Conservation (phyloP, 2,329 filamentous ascomycete species). For the Curvularia eragrostidis region DNA sequence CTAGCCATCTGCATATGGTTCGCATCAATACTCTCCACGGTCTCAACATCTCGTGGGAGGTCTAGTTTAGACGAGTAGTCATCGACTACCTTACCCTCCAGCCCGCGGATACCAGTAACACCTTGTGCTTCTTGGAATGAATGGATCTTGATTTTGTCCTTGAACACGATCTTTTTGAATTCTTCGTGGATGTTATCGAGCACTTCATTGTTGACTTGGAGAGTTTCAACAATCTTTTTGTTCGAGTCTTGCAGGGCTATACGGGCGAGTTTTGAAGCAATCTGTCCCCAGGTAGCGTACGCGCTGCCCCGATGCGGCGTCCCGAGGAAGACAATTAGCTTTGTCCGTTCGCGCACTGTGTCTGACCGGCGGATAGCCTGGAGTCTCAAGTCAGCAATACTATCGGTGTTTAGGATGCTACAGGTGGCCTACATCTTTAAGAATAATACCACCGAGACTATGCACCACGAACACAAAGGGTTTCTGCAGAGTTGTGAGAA, state of each 20-base stretch:
- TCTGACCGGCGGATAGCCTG: slow-evolving; percentile 45
- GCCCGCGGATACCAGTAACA: neutral
- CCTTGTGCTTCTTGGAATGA: slow-evolving; percentile 45
- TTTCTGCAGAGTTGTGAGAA: neutral
- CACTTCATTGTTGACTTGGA: slow-evolving; percentile 48
- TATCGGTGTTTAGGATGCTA: neutral
- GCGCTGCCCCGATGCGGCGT: slow-evolving; percentile 51
- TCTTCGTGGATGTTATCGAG: slow-evolving; percentile 50
- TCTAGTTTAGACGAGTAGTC: slow-evolving; percentile 53
- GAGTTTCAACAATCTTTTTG: slow-evolving; percentile 14
- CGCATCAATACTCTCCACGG: slow-evolving; percentile 51
- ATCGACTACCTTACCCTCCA: slow-evolving; percentile 36
- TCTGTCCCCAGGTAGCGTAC: slow-evolving; percentile 43
- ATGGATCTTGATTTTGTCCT: slow-evolving; percentile 46
- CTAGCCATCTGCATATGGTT: slow-evolving; percentile 52
- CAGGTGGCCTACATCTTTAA: neutral
- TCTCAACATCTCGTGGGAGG: slow-evolving; percentile 43
- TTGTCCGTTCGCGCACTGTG: slow-evolving; percentile 35
- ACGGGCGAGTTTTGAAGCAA: slow-evolving; percentile 43
- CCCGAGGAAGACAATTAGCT: slow-evolving; percentile 50
- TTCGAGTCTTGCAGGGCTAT: slow-evolving; percentile 17
- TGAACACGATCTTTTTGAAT: slow-evolving; percentile 39
- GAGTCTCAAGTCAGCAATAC: neutral
- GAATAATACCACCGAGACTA: neutral
- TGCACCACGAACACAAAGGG: neutral